Conservation (phyloP, 1,284 basidiomycete genomes). For the Sanghuangporus sanghuang region DNA sequence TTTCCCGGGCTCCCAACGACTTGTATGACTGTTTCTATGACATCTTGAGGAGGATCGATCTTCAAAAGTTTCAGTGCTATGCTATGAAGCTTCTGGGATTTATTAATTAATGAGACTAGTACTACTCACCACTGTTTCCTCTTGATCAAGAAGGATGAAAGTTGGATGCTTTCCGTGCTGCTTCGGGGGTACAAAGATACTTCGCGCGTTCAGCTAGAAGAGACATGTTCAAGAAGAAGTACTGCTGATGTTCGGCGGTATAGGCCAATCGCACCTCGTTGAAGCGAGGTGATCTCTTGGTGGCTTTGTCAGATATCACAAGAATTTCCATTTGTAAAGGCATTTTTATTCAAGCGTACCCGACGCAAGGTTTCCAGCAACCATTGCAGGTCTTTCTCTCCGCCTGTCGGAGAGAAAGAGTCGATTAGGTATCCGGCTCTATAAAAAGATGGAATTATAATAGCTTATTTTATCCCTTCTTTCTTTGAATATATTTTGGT, state of each 20-base stretch:
- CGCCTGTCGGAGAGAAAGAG: slow-evolving; percentile 26
- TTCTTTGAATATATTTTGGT: background rate
- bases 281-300: slow-evolving; percentile 27
- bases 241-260: slow-evolving; percentile 37
- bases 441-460: background rate
- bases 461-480: no score
- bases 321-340: background rate
- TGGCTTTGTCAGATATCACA: background rate
- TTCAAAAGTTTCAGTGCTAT: background rate
- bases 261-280: slow-evolving; percentile 33
- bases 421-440: slow-evolving; percentile 41
- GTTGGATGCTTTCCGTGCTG: background rate
- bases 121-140: background rate
- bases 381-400: slow-evolving; percentile 23
- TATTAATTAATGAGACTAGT: background rate
- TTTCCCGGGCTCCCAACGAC: slow-evolving; percentile 12
- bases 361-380: slow-evolving; percentile 28
- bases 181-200: background rate
- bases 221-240: slow-evolving; percentile 38
- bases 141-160: slow-evolving; percentile 1
- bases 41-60: slow-evolving; percentile 3
- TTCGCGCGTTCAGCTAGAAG: slow-evolving; percentile 20
- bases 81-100: background rate
- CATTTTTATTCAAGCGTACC: slow-evolving; percentile 20
- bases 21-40: slow-evolving; percentile 12